Evolutionary conservation across 495 filamentous ascomycete species (phyloP).

Genomic region (Staphylotrichum longicolle): DNA sequence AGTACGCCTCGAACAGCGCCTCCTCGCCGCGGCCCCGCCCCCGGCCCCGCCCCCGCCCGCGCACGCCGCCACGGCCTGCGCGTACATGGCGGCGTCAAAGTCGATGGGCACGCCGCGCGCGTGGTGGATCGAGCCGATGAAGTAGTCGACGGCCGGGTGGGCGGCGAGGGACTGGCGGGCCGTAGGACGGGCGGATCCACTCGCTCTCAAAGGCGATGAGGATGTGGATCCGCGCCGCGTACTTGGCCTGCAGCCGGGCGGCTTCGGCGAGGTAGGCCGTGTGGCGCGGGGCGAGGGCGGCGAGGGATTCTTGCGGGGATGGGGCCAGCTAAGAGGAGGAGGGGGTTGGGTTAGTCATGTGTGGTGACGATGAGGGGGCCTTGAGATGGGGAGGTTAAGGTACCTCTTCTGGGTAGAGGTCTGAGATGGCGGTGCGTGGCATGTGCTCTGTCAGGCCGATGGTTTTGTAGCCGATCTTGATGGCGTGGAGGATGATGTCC

Average conservation of each 20-base stretch:
- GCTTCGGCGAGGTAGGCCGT: conserved; percentile 71
- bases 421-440: conserved; percentile 66
- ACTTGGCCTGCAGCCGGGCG: conserved; percentile 63
- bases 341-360: conserved; percentile 19
- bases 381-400: neutral
- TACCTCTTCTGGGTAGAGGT: conserved; percentile 94
- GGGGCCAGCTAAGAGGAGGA: conserved; percentile 33
- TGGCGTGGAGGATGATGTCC: conserved; percentile 76
- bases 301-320: conserved; percentile 39
- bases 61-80: conserved; percentile 9
- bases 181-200: conserved; percentile 74
- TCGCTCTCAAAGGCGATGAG: conserved; percentile 91
- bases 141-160: conserved; percentile 71
- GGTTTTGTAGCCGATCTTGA: conserved; percentile 70
- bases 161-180: conserved; percentile 49
- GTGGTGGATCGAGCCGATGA: conserved; percentile 90
- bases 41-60: conserved; percentile 6
- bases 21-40: conserved; percentile 54
- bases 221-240: conserved; percentile 69
- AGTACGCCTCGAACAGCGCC: conserved; percentile 73
- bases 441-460: conserved; percentile 98
- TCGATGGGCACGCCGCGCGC: conserved; percentile 84
- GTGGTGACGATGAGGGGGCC: conserved; percentile 8
- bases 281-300: conserved; percentile 54
- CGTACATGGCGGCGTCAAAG: conserved; percentile 68